Evolutionary conservation across 75 land plant genomes (phyloP).

Genomic region (Chamaecyparis obtusa): DNA sequence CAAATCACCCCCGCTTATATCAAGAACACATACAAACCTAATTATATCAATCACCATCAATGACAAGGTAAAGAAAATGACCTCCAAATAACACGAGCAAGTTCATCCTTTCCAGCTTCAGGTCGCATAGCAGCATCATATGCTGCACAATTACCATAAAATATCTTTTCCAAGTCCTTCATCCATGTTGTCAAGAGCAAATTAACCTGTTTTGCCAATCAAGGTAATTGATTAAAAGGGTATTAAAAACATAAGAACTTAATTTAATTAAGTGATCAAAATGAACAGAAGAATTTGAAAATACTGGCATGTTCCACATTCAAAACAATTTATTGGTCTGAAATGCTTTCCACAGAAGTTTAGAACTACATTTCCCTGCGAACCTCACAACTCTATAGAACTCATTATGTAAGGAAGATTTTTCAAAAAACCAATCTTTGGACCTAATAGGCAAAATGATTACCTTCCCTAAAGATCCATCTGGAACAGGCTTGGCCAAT

Average conservation of each 20-base stretch:
- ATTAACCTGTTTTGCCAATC: slow-evolving; percentile 58
- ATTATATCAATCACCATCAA: not conserved
- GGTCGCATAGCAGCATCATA: slow-evolving; percentile 81
- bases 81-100: slow-evolving; percentile 82
- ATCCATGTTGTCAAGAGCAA: slow-evolving; percentile 88
- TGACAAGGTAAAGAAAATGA: slow-evolving; percentile 12
- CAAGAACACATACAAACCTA: not conserved
- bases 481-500: not conserved
- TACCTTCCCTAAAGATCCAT: not conserved
- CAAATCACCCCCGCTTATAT: not conserved
- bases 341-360: not conserved
- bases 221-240: not conserved
- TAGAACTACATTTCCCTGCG: not conserved
- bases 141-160: slow-evolving; percentile 91
- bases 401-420: not conserved
- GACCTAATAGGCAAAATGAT: not conserved
- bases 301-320: not conserved
- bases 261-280: not conserved
- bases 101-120: slow-evolving; percentile 75
- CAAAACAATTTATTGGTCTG: not conserved
- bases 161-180: slow-evolving; percentile 97
- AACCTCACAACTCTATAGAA: not conserved
- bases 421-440: not conserved
- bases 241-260: not conserved
- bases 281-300: not conserved